Conservation (phyloP, 2,329 filamentous ascomycete species). For the Fusarium avenaceum region DNA sequence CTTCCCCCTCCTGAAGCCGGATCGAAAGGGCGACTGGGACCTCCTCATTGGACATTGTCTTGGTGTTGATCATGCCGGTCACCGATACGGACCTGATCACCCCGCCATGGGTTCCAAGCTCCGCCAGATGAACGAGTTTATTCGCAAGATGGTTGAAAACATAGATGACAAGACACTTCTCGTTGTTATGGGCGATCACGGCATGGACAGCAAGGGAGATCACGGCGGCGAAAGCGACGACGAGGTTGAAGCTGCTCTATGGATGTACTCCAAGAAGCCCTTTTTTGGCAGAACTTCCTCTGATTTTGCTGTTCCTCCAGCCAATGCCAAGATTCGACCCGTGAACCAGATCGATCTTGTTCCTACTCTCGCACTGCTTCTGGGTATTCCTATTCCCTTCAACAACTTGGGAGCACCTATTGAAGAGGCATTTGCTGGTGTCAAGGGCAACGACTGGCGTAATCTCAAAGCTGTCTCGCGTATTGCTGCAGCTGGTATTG, state of each 20-base stretch:
- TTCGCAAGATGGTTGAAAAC: slow-evolving; percentile 76
- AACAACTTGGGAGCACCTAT: slow-evolving; percentile 96
- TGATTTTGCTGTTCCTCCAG: slow-evolving; percentile 69
- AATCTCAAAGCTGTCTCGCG: slow-evolving; percentile 84
- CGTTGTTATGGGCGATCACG: slow-evolving; percentile 98
- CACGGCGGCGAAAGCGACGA: slow-evolving; percentile 99
- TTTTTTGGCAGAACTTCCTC: slow-evolving; percentile 83
- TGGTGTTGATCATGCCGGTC: slow-evolving; percentile 96
- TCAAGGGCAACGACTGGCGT: slow-evolving; percentile 76
- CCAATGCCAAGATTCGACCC: slow-evolving; percentile 82
- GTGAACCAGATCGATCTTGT: slow-evolving; percentile 94
- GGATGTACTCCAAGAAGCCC: slow-evolving; percentile 96
- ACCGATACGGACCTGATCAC: slow-evolving; percentile 95
- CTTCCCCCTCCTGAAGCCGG: slow-evolving; percentile 80
- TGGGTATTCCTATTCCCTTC: slow-evolving; percentile 94
- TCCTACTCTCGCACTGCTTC: slow-evolving; percentile 86
- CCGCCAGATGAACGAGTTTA: slow-evolving; percentile 87
- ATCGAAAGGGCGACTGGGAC: slow-evolving; percentile 83
- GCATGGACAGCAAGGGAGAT: slow-evolving; percentile 97
- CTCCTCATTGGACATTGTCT: slow-evolving; percentile 94
- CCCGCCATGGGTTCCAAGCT: slow-evolving; percentile 92
- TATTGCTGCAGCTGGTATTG: slow-evolving; percentile 85
- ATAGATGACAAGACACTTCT: slow-evolving; percentile 90
- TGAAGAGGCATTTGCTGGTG: slow-evolving; percentile 88
- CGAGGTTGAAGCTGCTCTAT: slow-evolving; percentile 92